Conservation (phyloP, 495 filamentous ascomycete genomes). For the Hyaloscypha bicolor region DNA sequence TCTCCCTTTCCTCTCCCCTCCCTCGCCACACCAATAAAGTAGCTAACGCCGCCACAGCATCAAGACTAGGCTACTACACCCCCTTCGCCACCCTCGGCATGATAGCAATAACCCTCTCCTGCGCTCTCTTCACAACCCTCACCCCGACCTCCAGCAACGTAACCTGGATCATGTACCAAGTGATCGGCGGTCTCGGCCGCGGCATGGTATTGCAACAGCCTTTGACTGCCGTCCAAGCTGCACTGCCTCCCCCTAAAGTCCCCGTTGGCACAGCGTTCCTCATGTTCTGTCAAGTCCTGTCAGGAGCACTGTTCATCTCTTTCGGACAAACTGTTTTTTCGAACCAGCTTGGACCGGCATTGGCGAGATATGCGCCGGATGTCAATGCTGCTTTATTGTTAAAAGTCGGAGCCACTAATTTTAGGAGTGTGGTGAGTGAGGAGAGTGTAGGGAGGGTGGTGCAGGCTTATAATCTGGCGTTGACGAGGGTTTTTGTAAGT, state of each 20-base stretch:
- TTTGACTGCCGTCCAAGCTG: slow-evolving; percentile 59
- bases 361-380: slow-evolving; percentile 13
- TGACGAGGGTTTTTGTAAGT: slow-evolving; percentile 19
- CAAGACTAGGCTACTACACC: slow-evolving; percentile 34
- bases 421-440: slow-evolving; percentile 10
- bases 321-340: slow-evolving; percentile 17
- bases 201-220: slow-evolving; percentile 70
- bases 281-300: slow-evolving; percentile 61
- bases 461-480: slow-evolving; percentile 22
- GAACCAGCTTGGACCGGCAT: not conserved
- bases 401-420: slow-evolving; percentile 14
- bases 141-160: slow-evolving; percentile 47
- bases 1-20: not conserved
- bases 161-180: slow-evolving; percentile 70
- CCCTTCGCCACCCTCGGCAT: slow-evolving; percentile 36
- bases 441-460: slow-evolving; percentile 12
- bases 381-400: slow-evolving; percentile 16
- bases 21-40: not conserved
- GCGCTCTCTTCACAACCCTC: slow-evolving; percentile 58
- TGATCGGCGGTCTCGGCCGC: slow-evolving; percentile 67
- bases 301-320: slow-evolving; percentile 61
- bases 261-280: slow-evolving; percentile 61
- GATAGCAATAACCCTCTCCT: slow-evolving; percentile 32
- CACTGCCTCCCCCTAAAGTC: slow-evolving; percentile 51
- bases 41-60: slow-evolving; percentile 1